Conservation (phyloP, 2,329 filamentous ascomycete species). For the Diaporthe ilicicola region DNA sequence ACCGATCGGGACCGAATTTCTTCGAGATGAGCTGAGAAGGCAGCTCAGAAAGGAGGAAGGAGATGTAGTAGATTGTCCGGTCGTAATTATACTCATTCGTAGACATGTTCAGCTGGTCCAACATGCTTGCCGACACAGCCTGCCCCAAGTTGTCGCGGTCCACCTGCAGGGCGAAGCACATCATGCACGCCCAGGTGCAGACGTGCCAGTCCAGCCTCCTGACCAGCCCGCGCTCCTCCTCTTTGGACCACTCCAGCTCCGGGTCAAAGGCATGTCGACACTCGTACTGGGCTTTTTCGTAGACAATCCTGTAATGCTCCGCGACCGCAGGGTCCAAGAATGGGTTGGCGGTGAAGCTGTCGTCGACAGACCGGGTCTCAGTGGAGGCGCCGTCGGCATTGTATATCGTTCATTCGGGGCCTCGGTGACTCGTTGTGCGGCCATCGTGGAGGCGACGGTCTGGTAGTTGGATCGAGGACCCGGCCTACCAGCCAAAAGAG, state of each 20-base stretch:
- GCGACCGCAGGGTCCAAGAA: conserved; percentile 43
- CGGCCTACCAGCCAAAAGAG: background rate
- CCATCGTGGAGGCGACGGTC: background rate
- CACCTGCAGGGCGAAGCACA: conserved; percentile 69
- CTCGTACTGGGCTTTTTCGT: conserved; percentile 55
- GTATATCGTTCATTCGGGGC: too few species aligned
- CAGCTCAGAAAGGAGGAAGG: conserved; percentile 63
- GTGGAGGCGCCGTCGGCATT: background rate
- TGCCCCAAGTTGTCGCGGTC: conserved; percentile 68
- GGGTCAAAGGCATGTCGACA: conserved; percentile 65
- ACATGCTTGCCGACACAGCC: conserved; percentile 68
- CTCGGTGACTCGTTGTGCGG: background rate
- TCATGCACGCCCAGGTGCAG: conserved; percentile 58
- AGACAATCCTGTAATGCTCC: conserved; percentile 44
- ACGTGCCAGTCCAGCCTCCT: conserved; percentile 54
- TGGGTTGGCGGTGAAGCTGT: conserved; percentile 38
- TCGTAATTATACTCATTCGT: conserved; percentile 61
- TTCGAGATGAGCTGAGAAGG: conserved; percentile 68
- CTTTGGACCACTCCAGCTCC: conserved; percentile 57
- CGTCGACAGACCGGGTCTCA: conserved; percentile 24
- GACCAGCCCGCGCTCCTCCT: conserved; percentile 62
- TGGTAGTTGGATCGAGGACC: background rate
- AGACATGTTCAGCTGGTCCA: conserved; percentile 58
- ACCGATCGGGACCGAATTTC: conserved; percentile 46
- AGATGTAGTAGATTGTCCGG: conserved; percentile 58